Evolutionary conservation across 345 rosid species (phyloP), one percentile per base, ranked within the genome.

Genomic region (Tarenaya hassleriana): DNA sequence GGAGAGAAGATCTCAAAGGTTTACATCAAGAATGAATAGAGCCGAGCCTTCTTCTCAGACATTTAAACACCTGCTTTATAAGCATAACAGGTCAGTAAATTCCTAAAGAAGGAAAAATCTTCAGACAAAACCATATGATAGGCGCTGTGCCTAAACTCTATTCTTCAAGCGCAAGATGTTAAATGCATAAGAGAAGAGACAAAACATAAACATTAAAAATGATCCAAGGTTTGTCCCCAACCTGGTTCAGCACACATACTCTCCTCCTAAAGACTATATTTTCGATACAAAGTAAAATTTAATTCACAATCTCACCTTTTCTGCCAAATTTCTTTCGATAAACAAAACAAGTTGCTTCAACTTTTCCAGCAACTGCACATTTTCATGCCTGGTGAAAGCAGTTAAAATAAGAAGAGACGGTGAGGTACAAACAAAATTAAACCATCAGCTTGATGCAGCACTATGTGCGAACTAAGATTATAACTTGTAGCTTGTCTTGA

Each of bases 331-430:
- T 72, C 80, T 79, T 57, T 81, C 97, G 35, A 88, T 69, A 64
- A 85, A 92, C 61, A 92, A 46, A 44, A 64, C 84, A 77, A 92
- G 76, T 55, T 92, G 98, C 71, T 85, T 92, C 88, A 92, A 60
- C 58, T 88, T 88, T 59, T 92, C 97, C 73, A 92, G 66, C 64
- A 61, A 72, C 56, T 92, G 85, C 69, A 81, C 79, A 68, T 83
- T 77, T 69, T 92, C 95, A 67, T 92, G 98, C 91, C 98, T 92
- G 90, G 53, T 58, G 72, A 55, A 74, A 14, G 48, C 15, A 53
- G 40, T 33, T 52, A 71, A 47, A 58, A 41, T 62, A 40, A 65
- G 32, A 35, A 52, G 50, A 60, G 41, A 63, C 31, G 31, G 63
- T 16, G 6, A n/a, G 14, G 31, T 16, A 56, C 14, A 19, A 21